phyloP scores from a whole-genome alignment of 176 grass and related monocot genomes.

The Alopecurus myosuroides region DNA sequence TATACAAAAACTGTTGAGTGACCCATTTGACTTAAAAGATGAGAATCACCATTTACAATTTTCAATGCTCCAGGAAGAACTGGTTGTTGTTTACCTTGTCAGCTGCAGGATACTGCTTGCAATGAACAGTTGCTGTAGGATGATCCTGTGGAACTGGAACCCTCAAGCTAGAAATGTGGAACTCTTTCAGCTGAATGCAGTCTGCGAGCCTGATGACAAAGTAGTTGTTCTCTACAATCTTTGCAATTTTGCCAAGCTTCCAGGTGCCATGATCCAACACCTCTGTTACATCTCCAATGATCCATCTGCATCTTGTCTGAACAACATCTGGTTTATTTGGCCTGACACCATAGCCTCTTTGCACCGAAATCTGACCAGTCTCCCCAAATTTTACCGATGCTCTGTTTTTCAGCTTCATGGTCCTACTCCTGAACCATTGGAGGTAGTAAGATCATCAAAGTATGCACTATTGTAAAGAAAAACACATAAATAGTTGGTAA shows the following conservation, averaged over 20 bases:
- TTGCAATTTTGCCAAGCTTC: slow-evolving; percentile 61
- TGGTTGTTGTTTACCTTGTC: too few relatives aligned
- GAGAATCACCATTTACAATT: too few relatives aligned
- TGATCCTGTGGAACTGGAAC: slow-evolving; percentile 18
- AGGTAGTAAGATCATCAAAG: slow-evolving; percentile 14
- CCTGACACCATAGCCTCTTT: slow-evolving; percentile 12
- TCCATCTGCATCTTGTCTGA: slow-evolving; percentile 45
- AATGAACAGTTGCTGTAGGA: slow-evolving; percentile 7
- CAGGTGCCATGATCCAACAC: slow-evolving; percentile 55
- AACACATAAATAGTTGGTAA: not conserved
- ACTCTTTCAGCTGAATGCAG: slow-evolving; percentile 64
- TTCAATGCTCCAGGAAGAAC: too few relatives aligned
- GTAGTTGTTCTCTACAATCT: slow-evolving; percentile 42
- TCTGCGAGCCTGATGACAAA: slow-evolving; percentile 50
- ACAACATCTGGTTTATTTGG: slow-evolving; percentile 27
- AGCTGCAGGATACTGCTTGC: slow-evolving; percentile 13
- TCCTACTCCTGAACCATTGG: not conserved
- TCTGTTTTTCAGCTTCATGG: slow-evolving; percentile 42
- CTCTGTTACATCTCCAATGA: slow-evolving; percentile 63
- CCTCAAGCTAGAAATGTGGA: slow-evolving; percentile 54
- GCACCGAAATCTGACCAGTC: not conserved
- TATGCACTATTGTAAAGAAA: not conserved
- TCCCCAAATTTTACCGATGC: slow-evolving; percentile 23
- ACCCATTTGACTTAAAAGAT: too few relatives aligned
- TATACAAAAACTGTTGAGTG: too few relatives aligned